Percentiles rank a stretch among this genome's conserved stretches.
phyloP scores from a whole-genome alignment of 345 rosid species.

The Capsella bursapastoris region DNA sequence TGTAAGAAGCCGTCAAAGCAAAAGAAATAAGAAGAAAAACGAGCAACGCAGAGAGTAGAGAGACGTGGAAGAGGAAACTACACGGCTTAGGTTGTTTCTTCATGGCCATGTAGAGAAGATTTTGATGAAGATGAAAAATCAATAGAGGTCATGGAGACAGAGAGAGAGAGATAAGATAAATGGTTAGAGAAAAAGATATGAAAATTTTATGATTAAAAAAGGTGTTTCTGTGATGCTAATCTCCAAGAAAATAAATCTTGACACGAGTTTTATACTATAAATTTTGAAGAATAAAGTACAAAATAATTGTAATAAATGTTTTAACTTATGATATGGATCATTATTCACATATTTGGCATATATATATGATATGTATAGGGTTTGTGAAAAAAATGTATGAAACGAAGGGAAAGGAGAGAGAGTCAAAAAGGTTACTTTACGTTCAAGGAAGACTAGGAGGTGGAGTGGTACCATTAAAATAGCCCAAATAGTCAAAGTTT shows the following conservation, averaged over 20 bases:
- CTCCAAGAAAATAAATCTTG: constrained; percentile 29
- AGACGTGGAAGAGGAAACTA: constrained; percentile 32
- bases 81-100: constrained; percentile 36
- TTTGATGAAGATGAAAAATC: constrained; percentile 42
- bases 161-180: constrained; percentile 32
- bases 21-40: constrained; percentile 40
- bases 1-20: constrained; percentile 31
- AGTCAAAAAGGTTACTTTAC: constrained; percentile 57
- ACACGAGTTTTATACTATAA: constrained; percentile 20
- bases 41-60: constrained; percentile 40
- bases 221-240: constrained; percentile 5
- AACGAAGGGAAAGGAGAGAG: constrained; percentile 19
- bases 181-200: constrained; percentile 25
- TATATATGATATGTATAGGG: constrained; percentile 8
- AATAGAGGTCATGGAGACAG: constrained; percentile 42
- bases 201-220: constrained; percentile 26
- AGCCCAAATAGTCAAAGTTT: constrained; percentile 57
- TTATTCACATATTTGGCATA: constrained; percentile 21
- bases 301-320: neutral
- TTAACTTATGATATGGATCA: constrained; percentile 8
- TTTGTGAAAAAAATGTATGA: constrained; percentile 32
- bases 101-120: constrained; percentile 42
- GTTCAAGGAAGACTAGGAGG: constrained; percentile 59
- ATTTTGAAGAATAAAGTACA: constrained; percentile 23
- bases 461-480: constrained; percentile 45